Evolutionary conservation across 192 early-diverging fungal species (phyloP).

Genomic region (Umbelopsis vinacea): DNA sequence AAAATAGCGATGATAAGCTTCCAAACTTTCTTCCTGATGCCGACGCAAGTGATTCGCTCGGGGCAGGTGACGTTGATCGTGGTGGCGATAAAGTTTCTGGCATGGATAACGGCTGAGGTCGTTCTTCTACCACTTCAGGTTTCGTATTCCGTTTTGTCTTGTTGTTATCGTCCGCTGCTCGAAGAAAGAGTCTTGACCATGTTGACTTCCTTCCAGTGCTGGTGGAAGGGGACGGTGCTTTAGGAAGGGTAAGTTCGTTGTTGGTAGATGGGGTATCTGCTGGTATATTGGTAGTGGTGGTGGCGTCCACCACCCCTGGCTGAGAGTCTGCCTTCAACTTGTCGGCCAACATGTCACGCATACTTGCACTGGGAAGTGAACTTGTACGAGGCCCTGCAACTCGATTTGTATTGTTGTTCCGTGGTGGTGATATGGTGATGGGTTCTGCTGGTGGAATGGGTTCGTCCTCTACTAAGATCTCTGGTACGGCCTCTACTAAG

Average conservation of each 20-base stretch:
- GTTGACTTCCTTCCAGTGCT: slow-evolving; percentile 37
- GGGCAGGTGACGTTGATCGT: neutral
- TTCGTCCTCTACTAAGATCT: slow-evolving; percentile 1
- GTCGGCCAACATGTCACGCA: neutral
- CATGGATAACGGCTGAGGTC: neutral
- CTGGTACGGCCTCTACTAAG: slow-evolving; percentile 8
- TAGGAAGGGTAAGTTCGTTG: neutral
- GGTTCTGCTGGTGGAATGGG: neutral
- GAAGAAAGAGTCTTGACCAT: slow-evolving; percentile 46
- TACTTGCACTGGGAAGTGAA: slow-evolving; percentile 21
- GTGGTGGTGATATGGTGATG: neutral
- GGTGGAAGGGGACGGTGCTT: slow-evolving; percentile 4
- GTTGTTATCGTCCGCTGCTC: slow-evolving; percentile 41
- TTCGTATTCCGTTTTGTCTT: slow-evolving; percentile 46
- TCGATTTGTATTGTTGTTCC: slow-evolving; percentile 4
- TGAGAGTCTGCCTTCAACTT: slow-evolving; percentile 7
- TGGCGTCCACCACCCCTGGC: neutral
- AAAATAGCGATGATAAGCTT: slow-evolving; percentile 27
- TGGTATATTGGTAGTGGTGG: slow-evolving; percentile 22
- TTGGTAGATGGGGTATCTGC: slow-evolving; percentile 14
- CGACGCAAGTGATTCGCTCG: slow-evolving; percentile 3
- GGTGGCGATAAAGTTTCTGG: neutral
- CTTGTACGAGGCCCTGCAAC: slow-evolving; percentile 23
- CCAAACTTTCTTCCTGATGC: slow-evolving; percentile 7
- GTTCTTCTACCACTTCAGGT: slow-evolving; percentile 20